Base-by-base conservation (phyloP, 805 yeast genomes). In the Scheffersomyces lignosus region DNA sequence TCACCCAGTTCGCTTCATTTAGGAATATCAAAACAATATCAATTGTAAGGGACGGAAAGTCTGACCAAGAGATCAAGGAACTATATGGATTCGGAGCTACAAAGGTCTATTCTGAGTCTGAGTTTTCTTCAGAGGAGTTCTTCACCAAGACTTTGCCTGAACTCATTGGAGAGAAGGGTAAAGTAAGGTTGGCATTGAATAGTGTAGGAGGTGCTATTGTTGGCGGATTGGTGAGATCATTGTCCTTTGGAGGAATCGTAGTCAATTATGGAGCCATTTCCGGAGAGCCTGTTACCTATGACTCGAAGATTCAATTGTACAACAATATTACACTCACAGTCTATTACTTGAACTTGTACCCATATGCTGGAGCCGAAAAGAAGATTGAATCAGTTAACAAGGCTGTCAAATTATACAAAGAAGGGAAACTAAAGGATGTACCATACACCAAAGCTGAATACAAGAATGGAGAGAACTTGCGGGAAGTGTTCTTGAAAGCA, bases 401-500 rank as follows among this genome's bases (percentile, higher is more conserved):
- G 23, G 66, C 88, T 28, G 66, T 83, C 29, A 65, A 76, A 31
- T 63, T 83, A 47, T 83, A 81, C 59, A 66, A 79, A 35, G 52
- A 65, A 2, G 84, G 83, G n/a, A 70, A 77, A 36, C 57, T 86
- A 20, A 56, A 51, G 17, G 75, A 71, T 20, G 74, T 78, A 5
- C 74, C 78, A 1, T 63, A 58, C 36, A 60, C 64, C 18, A 72
- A 76, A 31, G 51, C 60, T n/a, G 54, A 61, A 31, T 54, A 64
- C 18, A 51, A 62, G 25, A 52, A 65, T 9, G 63, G 64, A 44
- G 73, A 64, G 3, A 68, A 72, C 35, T 57, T 77, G 17, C 52
- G 73, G 17, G 56, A 63, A 7, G 54, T 62, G 13, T 73, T 77
- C 49, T 56, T 65, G 41, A 42, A 56, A 6, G 81, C 79, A 4